Percentiles rank a stretch among this genome's conserved stretches.
Conservation (phyloP, 352 stramenopile species). For the Nothophytophthora sp. region DNA sequence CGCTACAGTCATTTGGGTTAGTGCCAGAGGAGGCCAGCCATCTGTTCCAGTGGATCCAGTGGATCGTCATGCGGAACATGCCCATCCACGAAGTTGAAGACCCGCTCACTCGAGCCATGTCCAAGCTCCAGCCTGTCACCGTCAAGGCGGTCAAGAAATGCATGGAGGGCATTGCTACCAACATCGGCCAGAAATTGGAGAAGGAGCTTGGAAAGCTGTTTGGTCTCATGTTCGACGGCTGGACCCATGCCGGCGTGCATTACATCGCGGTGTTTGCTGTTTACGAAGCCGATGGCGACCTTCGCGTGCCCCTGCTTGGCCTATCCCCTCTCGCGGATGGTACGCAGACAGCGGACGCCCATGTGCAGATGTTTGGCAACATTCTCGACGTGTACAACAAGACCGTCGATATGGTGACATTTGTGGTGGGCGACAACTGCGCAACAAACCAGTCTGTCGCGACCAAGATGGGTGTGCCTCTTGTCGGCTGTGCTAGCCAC, state of each 20-base stretch:
- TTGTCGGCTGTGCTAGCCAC: constrained; percentile 27
- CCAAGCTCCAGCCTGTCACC: not conserved
- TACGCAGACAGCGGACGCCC: constrained; percentile 7
- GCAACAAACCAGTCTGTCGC: constrained; percentile 21
- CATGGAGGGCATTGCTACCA: constrained; percentile 2
- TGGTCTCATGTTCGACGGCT: constrained; percentile 16
- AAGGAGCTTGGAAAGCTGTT: constrained; percentile 1
- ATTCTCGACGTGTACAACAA: constrained; percentile 16
- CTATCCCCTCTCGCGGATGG: constrained; percentile 7
- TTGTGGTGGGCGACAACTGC: constrained; percentile 29
- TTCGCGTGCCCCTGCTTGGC: constrained; percentile 3
- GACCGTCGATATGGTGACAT: constrained; percentile 2
- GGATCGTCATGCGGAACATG: constrained; percentile 10
- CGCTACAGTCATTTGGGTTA: constrained; percentile 6
- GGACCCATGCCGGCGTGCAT: constrained; percentile 3
- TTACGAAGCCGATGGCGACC: constrained; percentile 3
- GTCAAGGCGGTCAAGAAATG: constrained; percentile 5
- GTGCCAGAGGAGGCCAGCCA: constrained; percentile 8
- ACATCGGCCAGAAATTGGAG: constrained; percentile 4
- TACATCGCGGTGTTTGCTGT: constrained; percentile 12
- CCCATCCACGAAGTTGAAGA: constrained; percentile 14
- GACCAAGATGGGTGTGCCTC: constrained; percentile 15
- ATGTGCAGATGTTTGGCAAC: constrained; percentile 6
- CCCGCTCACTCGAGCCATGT: constrained; percentile 4
- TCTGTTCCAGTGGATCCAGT: constrained; percentile 11